Percentiles rank a stretch among this genome's conserved stretches.
Conservation (phyloP, 768 basidiomycete genomes). For the Hydnomerulius pinastri region DNA sequence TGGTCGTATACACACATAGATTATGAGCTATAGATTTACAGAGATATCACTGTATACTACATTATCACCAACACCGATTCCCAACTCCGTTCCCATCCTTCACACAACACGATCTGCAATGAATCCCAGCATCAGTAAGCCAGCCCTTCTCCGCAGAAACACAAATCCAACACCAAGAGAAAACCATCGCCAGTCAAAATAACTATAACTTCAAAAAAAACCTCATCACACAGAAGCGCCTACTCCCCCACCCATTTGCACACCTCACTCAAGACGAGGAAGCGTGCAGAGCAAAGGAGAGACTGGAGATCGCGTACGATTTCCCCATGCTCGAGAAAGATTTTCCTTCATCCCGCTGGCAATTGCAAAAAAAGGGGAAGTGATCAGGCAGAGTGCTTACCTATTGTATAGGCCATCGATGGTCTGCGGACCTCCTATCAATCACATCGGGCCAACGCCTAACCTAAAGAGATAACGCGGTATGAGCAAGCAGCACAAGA, state of each 20-base stretch:
- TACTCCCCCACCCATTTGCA: slow-evolving; percentile 23
- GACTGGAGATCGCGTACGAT: slow-evolving; percentile 21
- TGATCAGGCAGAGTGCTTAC: slow-evolving; percentile 7
- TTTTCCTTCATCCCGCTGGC: slow-evolving; percentile 32
- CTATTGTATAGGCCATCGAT: neutral
- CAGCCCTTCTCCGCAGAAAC: no score
- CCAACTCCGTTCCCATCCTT: slow-evolving; percentile 5
- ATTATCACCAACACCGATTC: neutral
- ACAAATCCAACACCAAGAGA: neutral
- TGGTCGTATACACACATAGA: slow-evolving; percentile 2
- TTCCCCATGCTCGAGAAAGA: slow-evolving; percentile 26
- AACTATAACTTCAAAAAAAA: slow-evolving; percentile 31
- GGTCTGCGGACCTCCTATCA: neutral
- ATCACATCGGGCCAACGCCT: no score
- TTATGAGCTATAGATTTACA: neutral
- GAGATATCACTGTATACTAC: slow-evolving; percentile 12
- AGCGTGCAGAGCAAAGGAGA: slow-evolving; percentile 18
- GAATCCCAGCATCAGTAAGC: slow-evolving; percentile 11
- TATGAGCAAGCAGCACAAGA: slow-evolving; percentile 7
- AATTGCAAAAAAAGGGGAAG: neutral
- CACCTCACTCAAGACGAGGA: slow-evolving; percentile 29
- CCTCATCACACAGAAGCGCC: slow-evolving; percentile 26
- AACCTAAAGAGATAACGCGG: neutral
- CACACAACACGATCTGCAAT: neutral
- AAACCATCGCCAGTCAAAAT: slow-evolving; percentile 26